These are phyloP conservation scores for Saccharomycopsis hybrid DNA, from an alignment of 1,139 yeast genomes.

Conservation along the genomic window DNA sequence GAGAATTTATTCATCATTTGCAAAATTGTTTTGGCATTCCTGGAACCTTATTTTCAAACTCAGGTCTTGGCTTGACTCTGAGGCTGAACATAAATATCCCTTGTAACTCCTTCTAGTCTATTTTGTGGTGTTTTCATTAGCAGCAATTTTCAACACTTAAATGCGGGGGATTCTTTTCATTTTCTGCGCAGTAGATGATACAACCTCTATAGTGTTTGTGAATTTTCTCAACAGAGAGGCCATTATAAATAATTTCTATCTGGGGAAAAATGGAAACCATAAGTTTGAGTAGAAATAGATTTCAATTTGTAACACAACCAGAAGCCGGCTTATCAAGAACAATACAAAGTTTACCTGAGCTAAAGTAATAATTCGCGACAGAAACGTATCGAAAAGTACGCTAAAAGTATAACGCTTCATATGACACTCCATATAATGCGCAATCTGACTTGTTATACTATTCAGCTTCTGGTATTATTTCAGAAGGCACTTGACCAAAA, in stretches of 20 bases:
- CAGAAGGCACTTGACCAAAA: too few relatives aligned
- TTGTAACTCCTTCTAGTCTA: slow-evolving; percentile 39
- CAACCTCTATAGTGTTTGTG: slow-evolving; percentile 44
- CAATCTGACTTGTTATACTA: too few relatives aligned
- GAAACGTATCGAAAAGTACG: too few relatives aligned
- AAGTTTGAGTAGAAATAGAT: slow-evolving; percentile 36
- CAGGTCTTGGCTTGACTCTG: slow-evolving; percentile 61
- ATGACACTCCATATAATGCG: too few relatives aligned
- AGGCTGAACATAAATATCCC: slow-evolving; percentile 47
- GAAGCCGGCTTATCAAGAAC: slow-evolving; percentile 53
- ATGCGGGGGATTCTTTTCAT: slow-evolving; percentile 56
- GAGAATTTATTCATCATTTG: slow-evolving; percentile 60
- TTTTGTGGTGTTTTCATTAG: slow-evolving; percentile 50
- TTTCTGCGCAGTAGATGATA: slow-evolving; percentile 54
- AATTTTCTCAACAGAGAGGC: slow-evolving; percentile 36
- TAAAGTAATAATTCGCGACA: too few relatives aligned
- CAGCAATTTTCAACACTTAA: slow-evolving; percentile 54
- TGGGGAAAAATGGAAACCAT: slow-evolving; percentile 40
- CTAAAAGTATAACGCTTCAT: too few relatives aligned
- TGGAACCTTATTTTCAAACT: slow-evolving; percentile 50
- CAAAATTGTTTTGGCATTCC: slow-evolving; percentile 66
- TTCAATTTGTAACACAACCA: slow-evolving; percentile 44
- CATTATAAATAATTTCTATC: slow-evolving; percentile 35
- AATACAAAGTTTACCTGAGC: slow-evolving; percentile 50
- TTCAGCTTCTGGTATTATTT: too few relatives aligned